Base-by-base conservation (phyloP, 768 basidiomycete species). In the Cystobasidium ongulense region DNA sequence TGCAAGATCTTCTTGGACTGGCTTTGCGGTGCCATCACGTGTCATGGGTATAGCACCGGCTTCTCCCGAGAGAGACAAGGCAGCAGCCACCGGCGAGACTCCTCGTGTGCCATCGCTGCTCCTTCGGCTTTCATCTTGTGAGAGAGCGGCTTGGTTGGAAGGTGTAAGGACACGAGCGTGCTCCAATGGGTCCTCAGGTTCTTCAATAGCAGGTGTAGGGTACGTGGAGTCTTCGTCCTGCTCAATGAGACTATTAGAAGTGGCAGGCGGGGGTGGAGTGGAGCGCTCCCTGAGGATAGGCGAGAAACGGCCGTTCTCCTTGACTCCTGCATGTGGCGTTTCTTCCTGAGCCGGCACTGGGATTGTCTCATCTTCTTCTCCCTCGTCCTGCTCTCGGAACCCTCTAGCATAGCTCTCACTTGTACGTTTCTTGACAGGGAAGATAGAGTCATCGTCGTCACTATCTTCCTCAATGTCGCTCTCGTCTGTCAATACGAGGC, bases 391-490 rank as follows among this genome's bases (percentile, higher is more conserved):
- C 46, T 59, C 57, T 29, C 11, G 25, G 1, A 27, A 4, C 4
- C 57, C 21, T 8, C 10, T n/a, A 11, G 46, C 57, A 31, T 15
- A 59, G 3, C 29, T 27, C 5, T 27, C 8, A 59, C 57, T 59
- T 59, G 29, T 53, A 67, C 50, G 65, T 27, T 35, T 46, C 21
- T 43, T 41, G 7, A 41, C 25, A 4, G 68, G 68, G 68, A 71
- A 71, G 15, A 71, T 71, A 29, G 68, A 71, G 1, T 84, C 85
- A 83, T 81, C 80, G 13, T 83, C 83, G 23, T 82, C 81, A 27
- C 83, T 83, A 80, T 85, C 88, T 67, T 82, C 81, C 52, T 82
- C 80, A 25, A 36, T 38, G 35, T 75, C 74, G 59, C 74, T 75
- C 23, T 75, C 74, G 25, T 75, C 74, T 10, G 74, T 71, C 1